Percentiles rank a stretch among this genome's conserved stretches.
phyloP scores from a whole-genome alignment of 768 basidiomycete genomes.

The Kwoniella mangroviensis region DNA sequence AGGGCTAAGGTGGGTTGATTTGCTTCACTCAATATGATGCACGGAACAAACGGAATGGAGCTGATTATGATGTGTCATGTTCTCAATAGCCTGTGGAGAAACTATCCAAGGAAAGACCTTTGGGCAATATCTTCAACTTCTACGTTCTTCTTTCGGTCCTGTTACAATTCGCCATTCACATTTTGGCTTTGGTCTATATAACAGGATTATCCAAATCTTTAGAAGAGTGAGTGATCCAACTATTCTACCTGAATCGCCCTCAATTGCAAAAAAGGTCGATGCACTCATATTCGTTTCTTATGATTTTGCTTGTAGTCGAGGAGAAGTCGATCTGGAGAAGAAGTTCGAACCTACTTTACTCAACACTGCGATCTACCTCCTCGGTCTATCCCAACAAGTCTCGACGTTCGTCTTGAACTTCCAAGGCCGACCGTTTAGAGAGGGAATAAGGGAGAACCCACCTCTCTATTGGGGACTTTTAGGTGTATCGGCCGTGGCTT shows the following conservation, averaged over 20 bases:
- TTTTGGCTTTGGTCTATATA: slow-evolving; percentile 87
- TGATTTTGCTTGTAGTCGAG: slow-evolving; percentile 60
- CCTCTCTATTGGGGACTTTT: slow-evolving; percentile 92
- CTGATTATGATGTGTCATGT: not conserved
- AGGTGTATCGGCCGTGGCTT: slow-evolving; percentile 85
- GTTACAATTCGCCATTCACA: slow-evolving; percentile 91
- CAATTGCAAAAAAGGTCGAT: too few relatives aligned
- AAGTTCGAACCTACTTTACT: slow-evolving; percentile 93
- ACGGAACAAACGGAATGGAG: not conserved
- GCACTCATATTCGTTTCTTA: too few relatives aligned
- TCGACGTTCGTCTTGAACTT: slow-evolving; percentile 99
- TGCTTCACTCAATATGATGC: not conserved
- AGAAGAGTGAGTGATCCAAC: slow-evolving; percentile 64
- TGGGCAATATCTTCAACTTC: slow-evolving; percentile 94
- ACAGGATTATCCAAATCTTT: slow-evolving; percentile 77
- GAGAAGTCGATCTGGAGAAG: slow-evolving; percentile 87
- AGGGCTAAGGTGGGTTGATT: slow-evolving; percentile 77
- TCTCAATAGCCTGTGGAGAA: slow-evolving; percentile 84
- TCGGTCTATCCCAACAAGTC: slow-evolving; percentile 95
- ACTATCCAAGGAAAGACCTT: slow-evolving; percentile 86
- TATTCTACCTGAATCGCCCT: not conserved
- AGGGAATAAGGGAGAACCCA: slow-evolving; percentile 93
- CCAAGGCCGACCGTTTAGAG: slow-evolving; percentile 96
- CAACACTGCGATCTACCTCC: slow-evolving; percentile 94
- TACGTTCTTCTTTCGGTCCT: slow-evolving; percentile 92